Evolutionary conservation across 2,329 filamentous ascomycete species (phyloP).

Genomic region (Pestalotiopsis sp.): DNA sequence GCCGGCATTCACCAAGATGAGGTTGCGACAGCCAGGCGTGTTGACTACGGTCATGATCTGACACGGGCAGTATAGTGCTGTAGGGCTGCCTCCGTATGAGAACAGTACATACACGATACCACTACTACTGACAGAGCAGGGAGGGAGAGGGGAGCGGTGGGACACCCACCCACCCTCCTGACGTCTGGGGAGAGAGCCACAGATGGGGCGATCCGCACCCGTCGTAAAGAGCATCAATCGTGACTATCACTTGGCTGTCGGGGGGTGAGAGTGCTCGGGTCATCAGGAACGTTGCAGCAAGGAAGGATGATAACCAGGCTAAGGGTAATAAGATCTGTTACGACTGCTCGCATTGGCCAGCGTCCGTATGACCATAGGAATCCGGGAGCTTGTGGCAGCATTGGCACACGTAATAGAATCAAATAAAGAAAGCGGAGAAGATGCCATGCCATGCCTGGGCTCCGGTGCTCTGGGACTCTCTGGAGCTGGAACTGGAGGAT

Average conservation of each 20-base stretch:
- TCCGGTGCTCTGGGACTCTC: too few relatives aligned
- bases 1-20: too few relatives aligned
- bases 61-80: too few relatives aligned
- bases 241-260: background rate
- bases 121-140: background rate
- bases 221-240: background rate
- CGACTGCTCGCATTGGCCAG: background rate
- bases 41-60: too few relatives aligned
- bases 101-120: too few relatives aligned
- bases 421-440: background rate
- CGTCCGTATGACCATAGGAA: background rate
- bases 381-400: background rate
- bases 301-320: too few relatives aligned
- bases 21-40: too few relatives aligned
- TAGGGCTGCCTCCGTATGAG: too few relatives aligned
- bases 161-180: background rate
- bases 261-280: background rate
- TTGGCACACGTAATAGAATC: conserved; percentile 9
- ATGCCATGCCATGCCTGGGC: background rate
- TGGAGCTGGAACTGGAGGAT: too few relatives aligned
- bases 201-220: background rate
- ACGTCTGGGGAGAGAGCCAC: background rate
- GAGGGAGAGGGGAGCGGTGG: background rate
- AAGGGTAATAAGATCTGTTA: background rate
- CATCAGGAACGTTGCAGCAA: background rate